Evolutionary conservation across 495 filamentous ascomycete species (phyloP), one percentile per base, ranked within the genome.

Genomic region (Durotheca rogersii): DNA sequence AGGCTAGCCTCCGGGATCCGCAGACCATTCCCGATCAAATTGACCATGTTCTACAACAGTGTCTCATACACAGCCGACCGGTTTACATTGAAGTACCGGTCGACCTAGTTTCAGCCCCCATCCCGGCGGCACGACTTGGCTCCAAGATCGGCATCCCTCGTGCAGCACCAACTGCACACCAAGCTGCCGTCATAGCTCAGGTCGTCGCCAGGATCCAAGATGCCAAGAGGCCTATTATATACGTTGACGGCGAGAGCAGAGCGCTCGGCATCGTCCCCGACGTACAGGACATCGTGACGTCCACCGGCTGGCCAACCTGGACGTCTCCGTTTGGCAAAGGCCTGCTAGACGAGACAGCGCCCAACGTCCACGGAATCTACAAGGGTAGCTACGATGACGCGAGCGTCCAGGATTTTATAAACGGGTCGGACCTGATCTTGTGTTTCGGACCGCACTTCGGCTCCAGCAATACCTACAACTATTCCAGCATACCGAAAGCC

Each of bases 271-370:
- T 81, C 7, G 65, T 88, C 11, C 72, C 81, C 1, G 87, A 89
- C 62, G 79, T 84, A 4, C 81, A 84, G 47, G 76, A 82, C 18
- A 69, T 93, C 9, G 68, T 89, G 14, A 71, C 81, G 31, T 80
- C 75, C 32, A 84, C 86, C 3, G 72, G 76, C 2, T 62, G 89
- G 23, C 88, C 86, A 3, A 83, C 80, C 2, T 90, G 88, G 65
- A 83, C 87, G 15, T 77, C 85, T 0, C 85, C 84, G 0, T 88
- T 89, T 84, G 86, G 88, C 42, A 90, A 90, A 66, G 84, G 88
- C 18, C 83, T 84, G 0, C 77, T 91, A 19, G 74, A 90, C 41
- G 88, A 93, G 59, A 78, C 76, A 1, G 67, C 80, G 44, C 72
- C 77, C 17, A 83, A 83, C 50, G 90, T 83, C 48, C 83, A 86